Percentiles rank a stretch among this genome's conserved stretches.
Conservation (phyloP, 305 asterid genomes). For the Fraxinus latifolia region DNA sequence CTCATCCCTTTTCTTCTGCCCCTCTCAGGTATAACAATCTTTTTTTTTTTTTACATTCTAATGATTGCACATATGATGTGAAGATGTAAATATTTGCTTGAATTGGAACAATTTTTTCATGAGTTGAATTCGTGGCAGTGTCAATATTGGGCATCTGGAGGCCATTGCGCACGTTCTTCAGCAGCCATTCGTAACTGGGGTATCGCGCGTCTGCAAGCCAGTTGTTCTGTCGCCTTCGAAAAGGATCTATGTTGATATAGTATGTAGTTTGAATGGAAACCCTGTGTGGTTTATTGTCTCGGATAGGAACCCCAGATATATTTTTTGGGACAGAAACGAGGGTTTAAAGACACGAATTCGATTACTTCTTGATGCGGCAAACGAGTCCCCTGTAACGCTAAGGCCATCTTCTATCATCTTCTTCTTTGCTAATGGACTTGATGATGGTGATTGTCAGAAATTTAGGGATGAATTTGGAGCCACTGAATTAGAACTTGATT, state of each 20-base stretch:
- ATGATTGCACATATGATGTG: not conserved
- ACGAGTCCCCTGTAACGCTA: slow-evolving; percentile 47
- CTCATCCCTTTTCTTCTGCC: slow-evolving; percentile 30
- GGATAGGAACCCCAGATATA: slow-evolving; percentile 64
- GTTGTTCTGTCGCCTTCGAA: slow-evolving; percentile 34
- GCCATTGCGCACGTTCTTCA: slow-evolving; percentile 65
- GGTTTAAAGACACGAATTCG: slow-evolving; percentile 47
- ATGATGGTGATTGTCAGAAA: slow-evolving; percentile 34
- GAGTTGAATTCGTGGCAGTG: slow-evolving; percentile 40
- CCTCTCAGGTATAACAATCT: slow-evolving; percentile 42
- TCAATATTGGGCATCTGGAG: slow-evolving; percentile 83
- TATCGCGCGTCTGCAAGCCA: slow-evolving; percentile 80
- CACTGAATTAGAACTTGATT: slow-evolving; percentile 34
- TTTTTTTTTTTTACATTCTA: not conserved
- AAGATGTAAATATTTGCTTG: not conserved
- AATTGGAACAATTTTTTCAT: slow-evolving; percentile 17
- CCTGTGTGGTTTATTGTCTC: slow-evolving; percentile 92
- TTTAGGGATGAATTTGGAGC: slow-evolving; percentile 54
- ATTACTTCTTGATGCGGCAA: slow-evolving; percentile 56
- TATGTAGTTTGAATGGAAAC: slow-evolving; percentile 63
- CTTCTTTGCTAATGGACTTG: slow-evolving; percentile 69
- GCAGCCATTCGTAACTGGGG: slow-evolving; percentile 59
- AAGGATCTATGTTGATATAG: slow-evolving; percentile 57
- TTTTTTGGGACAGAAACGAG: slow-evolving; percentile 44
- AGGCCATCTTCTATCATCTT: slow-evolving; percentile 60